Conservation (phyloP, 306 rosid genomes). For the Prunus mongolica region DNA sequence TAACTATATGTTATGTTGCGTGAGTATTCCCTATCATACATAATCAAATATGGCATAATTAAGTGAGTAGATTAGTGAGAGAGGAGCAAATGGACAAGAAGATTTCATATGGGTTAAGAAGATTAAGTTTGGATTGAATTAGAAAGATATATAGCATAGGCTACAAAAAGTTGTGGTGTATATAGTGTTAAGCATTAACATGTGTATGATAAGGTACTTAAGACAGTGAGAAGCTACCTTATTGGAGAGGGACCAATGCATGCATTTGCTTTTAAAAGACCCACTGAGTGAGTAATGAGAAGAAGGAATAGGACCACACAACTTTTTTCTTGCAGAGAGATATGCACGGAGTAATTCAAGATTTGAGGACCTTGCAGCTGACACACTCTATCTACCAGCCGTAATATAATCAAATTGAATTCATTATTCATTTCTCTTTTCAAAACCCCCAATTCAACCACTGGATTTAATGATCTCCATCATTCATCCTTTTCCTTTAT, state of each 20-base stretch:
- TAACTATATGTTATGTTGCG: not conserved
- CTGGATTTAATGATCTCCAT: not conserved
- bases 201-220: constrained; percentile 44
- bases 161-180: constrained; percentile 60
- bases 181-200: constrained; percentile 34
- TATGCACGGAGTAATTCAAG: constrained; percentile 46
- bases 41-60: too few relatives aligned
- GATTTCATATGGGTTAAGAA: not conserved
- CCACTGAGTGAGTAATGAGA: constrained; percentile 22
- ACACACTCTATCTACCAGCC: not conserved
- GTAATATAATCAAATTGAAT: not conserved
- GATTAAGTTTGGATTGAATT: not conserved
- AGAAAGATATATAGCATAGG: constrained; percentile 30
- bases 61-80: too few relatives aligned
- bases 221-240: constrained; percentile 39
- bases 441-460: not conserved
- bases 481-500: not conserved
- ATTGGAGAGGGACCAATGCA: constrained; percentile 63
- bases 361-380: constrained; percentile 25
- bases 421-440: constrained; percentile 14
- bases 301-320: constrained; percentile 59
- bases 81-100: not conserved
- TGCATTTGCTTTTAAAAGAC: constrained; percentile 23
- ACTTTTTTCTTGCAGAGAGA: constrained; percentile 62
- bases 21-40: too few relatives aligned